Evolutionary conservation across 148 eudicot genomes (phyloP).

Genomic region (Cornus controversa): DNA sequence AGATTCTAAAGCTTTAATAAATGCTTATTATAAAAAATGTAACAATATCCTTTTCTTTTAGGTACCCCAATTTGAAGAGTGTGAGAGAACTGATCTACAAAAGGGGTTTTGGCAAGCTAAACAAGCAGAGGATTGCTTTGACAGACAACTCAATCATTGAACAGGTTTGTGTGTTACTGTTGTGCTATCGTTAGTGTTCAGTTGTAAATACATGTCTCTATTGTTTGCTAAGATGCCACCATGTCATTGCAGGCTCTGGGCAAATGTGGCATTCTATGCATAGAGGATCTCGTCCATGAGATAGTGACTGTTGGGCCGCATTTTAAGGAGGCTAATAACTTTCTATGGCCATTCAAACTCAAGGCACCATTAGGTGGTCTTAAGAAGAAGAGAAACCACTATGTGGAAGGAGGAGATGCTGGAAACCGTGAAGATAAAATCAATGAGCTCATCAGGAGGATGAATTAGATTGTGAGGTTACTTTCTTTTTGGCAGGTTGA

Average conservation of each 20-base stretch:
- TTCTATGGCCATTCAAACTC: slow-evolving; percentile 67
- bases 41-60: slow-evolving; percentile 11
- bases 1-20: not conserved
- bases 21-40: not conserved
- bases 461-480: slow-evolving; percentile 42
- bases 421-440: slow-evolving; percentile 60
- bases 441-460: slow-evolving; percentile 73
- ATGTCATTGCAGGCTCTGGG: slow-evolving; percentile 41
- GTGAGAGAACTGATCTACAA: slow-evolving; percentile 77
- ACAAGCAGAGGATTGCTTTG: slow-evolving; percentile 70
- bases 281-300: slow-evolving; percentile 67
- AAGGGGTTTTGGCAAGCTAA: slow-evolving; percentile 76
- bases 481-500: not conserved
- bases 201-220: no score
- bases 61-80: slow-evolving; percentile 83
- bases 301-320: slow-evolving; percentile 66
- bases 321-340: slow-evolving; percentile 76
- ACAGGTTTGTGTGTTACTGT: slow-evolving; percentile 39
- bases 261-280: slow-evolving; percentile 54
- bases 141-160: slow-evolving; percentile 70
- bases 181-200: not conserved
- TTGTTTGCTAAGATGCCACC: not conserved
- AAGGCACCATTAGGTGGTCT: slow-evolving; percentile 69
- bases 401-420: slow-evolving; percentile 74
- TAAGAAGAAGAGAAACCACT: slow-evolving; percentile 73